Conservation (phyloP, 225 moss, liverwort and hornwort genomes). For the Pseudisothecium myosuroides region DNA sequence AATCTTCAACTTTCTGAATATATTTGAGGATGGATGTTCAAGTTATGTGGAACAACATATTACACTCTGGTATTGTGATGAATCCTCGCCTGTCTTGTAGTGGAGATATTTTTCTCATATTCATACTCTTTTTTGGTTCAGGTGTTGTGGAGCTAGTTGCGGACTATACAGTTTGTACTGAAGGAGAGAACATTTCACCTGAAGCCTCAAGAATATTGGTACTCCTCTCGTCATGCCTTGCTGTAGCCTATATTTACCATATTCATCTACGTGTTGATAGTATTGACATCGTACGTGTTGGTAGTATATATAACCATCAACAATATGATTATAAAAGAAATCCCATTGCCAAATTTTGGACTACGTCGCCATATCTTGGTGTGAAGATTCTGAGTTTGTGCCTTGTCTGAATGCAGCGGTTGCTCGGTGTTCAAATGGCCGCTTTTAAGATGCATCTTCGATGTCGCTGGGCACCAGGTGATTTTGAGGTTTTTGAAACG, state of each 20-base stretch:
- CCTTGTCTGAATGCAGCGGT: conserved; percentile 35
- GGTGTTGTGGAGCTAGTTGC: conserved; percentile 88
- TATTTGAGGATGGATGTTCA: background rate
- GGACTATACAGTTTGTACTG: conserved; percentile 74
- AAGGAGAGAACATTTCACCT: conserved; percentile 63
- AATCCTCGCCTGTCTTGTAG: background rate
- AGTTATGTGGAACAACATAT: background rate
- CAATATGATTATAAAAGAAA: too few species aligned
- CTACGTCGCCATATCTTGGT: background rate
- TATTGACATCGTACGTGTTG: background rate
- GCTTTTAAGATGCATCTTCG: conserved; percentile 59
- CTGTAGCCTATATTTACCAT: background rate
- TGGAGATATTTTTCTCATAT: background rate
- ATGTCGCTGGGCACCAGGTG: conserved; percentile 64
- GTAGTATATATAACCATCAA: background rate
- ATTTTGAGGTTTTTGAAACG: conserved; percentile 56
- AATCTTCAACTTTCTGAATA: background rate
- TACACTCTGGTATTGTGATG: background rate
- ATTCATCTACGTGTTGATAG: background rate
- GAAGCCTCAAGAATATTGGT: conserved; percentile 89
- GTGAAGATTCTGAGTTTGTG: background rate
- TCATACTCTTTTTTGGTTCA: background rate
- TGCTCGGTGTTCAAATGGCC: conserved; percentile 82
- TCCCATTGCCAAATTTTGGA: background rate
- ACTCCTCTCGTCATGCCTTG: background rate